These are phyloP conservation scores for Saposhnikovia divaricata DNA, from an alignment of 129 eudicot genomes.

Conservation along the genomic window DNA sequence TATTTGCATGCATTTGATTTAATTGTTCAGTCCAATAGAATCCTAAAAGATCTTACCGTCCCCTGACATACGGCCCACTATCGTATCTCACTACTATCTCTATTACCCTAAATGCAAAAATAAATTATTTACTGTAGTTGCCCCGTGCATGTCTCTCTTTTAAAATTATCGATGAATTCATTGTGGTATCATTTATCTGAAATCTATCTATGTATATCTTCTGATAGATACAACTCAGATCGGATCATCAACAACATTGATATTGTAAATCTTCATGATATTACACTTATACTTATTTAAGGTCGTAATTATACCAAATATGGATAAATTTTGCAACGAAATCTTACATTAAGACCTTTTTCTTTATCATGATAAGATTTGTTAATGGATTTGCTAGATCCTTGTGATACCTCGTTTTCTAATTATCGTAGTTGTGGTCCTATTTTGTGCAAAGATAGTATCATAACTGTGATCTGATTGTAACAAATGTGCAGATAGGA, in stretches of 20 bases:
- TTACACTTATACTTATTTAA: not conserved
- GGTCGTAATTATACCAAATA: not conserved
- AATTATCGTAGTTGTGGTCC: no score
- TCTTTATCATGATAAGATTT: not conserved
- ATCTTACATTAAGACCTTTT: not conserved
- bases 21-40: not conserved
- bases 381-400: not conserved
- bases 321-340: not conserved
- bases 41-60: not conserved
- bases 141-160: not conserved
- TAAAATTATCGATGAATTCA: not conserved
- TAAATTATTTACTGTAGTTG: not conserved
- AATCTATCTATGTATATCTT: not conserved
- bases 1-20: not conserved
- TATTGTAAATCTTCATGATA: not conserved
- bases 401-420: not conserved
- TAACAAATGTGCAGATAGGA: no score
- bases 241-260: not conserved
- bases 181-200: not conserved
- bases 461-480: no score
- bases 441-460: no score
- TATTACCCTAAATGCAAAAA: not conserved
- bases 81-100: no score
- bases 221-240: not conserved
- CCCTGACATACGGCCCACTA: no score